Base-by-base conservation (phyloP, 148 eudicot genomes). In the Vaccinium vitisidaea region DNA sequence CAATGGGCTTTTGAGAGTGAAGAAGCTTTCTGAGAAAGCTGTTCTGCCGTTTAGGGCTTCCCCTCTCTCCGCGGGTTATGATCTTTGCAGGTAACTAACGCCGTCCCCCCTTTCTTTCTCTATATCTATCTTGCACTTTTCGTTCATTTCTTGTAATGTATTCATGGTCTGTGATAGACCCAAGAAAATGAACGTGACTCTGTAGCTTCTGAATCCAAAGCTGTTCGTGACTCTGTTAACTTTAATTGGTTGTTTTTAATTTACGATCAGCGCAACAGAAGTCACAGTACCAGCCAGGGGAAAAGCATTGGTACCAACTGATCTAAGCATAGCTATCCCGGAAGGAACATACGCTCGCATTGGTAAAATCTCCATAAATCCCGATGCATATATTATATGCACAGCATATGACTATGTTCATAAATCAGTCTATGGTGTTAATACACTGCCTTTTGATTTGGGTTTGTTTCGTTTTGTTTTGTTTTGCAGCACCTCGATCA, bases 281-380 rank as follows among this genome's bases (percentile, higher is more conserved):
- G 83, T 85, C 2, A 93, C 92, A 82, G 98, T 96, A 8, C 98
- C 97, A 8, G 97, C 94, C 5, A 93, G 98, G 88, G 98, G 97
- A 10, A 96, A 96, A 86, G 97, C 98, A 0, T 25, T 96, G 84
- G 88, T 94, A 69, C 92, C 95, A 19, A 94, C 99, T 61, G 98
- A 94, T 88, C 84, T 94, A 14, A 94, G 98, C 90, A 93, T 96
- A 36, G 97, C 97, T 15, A 84, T 93, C 53, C 98, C 99, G 1
- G 90, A 88, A 80, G 98, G 97, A 67, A 92, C 99, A 16, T 92
- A 93, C 21, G 98, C 94, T 87, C 93, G 95, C 0, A 84, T 95
- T 25, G 97, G 98, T 95, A 91, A 43, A 53, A 12, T 18, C 43
- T 3, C 0, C 65, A 16, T 65, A 11, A 12, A 48, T 52, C 39